These are phyloP conservation scores for Nyctanthes arbortristis DNA, from an alignment of 257 asterid genomes.

Conservation along the genomic window DNA sequence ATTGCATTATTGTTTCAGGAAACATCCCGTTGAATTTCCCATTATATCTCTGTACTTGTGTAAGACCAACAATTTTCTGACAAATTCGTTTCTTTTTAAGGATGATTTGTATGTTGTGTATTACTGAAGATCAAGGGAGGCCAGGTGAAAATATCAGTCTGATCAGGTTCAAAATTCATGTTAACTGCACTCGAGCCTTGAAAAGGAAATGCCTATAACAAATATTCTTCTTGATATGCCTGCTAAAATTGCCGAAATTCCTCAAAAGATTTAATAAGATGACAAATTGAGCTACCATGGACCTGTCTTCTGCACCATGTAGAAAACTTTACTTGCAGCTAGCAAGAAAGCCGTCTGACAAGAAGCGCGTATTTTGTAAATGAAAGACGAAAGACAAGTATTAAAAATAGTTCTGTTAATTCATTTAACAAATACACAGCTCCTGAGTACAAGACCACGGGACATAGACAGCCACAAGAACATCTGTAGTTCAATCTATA, in stretches of 20 bases:
- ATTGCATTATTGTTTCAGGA: neutral
- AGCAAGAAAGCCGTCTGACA: neutral
- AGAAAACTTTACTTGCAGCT: neutral
- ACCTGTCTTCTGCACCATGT: too few species aligned
- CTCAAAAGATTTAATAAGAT: too few species aligned
- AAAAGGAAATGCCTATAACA: too few species aligned
- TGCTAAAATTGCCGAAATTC: too few species aligned
- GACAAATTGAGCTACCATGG: too few species aligned
- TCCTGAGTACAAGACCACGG: constrained; percentile 20
- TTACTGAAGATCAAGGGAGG: too few species aligned
- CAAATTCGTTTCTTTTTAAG: too few species aligned
- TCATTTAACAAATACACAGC: constrained; percentile 23
- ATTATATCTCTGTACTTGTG: neutral
- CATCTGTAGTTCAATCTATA: constrained; percentile 24
- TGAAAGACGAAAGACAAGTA: neutral
- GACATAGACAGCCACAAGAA: constrained; percentile 9
- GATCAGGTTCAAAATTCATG: too few species aligned
- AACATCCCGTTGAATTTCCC: neutral
- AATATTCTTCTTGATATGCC: too few species aligned
- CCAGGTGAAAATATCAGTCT: too few species aligned
- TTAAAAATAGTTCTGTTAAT: neutral
- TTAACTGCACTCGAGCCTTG: too few species aligned
- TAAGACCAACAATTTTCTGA: neutral
- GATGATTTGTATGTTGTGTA: too few species aligned
- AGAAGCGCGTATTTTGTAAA: neutral